Evolutionary conservation across 163 green algal genomes (phyloP).

Genomic region (Trebouxia gelatinosa): DNA sequence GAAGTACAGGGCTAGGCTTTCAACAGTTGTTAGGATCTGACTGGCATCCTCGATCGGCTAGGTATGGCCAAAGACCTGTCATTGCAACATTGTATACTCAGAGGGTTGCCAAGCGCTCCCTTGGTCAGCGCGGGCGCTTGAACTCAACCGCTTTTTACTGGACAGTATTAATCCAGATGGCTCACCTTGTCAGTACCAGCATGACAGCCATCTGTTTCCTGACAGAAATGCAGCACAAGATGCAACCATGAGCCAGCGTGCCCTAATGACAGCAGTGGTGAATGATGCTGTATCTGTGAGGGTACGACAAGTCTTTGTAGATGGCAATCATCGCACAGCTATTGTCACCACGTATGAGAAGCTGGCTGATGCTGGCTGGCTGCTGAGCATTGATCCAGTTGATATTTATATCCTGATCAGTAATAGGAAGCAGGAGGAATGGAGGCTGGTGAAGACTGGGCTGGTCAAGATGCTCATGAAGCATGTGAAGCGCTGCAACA

Average conservation of each 20-base stretch:
- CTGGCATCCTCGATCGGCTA: too few species aligned
- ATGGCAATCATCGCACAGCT: constrained; percentile 27
- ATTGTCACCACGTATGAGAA: constrained; percentile 27
- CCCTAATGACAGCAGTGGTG: constrained; percentile 14
- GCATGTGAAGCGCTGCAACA: constrained; percentile 5
- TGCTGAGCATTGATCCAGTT: constrained; percentile 7
- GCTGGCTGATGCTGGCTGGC: constrained; percentile 25
- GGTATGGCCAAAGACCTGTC: constrained; percentile 19
- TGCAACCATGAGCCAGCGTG: constrained; percentile 13
- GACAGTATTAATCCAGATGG: constrained; percentile 20
- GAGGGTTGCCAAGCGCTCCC: background rate
- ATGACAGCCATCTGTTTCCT: background rate
- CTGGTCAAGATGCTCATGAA: constrained; percentile 20
- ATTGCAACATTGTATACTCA: constrained; percentile 4
- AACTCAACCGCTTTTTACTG: constrained; percentile 3
- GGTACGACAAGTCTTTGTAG: constrained; percentile 22
- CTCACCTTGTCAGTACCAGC: constrained; percentile 10
- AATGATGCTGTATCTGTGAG: constrained; percentile 13
- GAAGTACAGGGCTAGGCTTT: too few species aligned
- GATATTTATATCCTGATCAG: constrained; percentile 26
- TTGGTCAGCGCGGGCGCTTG: constrained; percentile 13
- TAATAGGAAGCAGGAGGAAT: constrained; percentile 11
- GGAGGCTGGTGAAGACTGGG: background rate
- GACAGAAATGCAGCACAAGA: constrained; percentile 13
- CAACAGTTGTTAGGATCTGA: too few species aligned